phyloP scores from a whole-genome alignment of 2,329 filamentous ascomycete genomes.

The Alternaria arborescens region DNA sequence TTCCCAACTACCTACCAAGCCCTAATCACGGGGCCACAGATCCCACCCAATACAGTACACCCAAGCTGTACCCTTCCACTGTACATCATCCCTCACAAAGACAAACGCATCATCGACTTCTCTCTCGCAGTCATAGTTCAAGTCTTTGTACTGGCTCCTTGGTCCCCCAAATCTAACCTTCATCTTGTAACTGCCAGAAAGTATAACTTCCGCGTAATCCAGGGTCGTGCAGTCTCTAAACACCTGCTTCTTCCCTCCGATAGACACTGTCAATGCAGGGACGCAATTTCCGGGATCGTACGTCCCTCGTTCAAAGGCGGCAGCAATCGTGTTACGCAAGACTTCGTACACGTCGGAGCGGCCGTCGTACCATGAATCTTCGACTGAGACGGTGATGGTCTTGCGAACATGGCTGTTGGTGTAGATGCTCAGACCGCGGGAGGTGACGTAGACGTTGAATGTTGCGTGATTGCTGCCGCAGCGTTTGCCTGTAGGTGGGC shows the following conservation, averaged over 20 bases:
- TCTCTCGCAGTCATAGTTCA: not conserved
- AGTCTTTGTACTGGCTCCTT: not conserved
- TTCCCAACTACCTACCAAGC: not conserved
- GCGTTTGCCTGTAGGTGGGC: not conserved
- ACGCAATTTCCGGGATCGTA: not conserved
- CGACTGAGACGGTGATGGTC: not conserved
- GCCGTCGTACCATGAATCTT: not conserved
- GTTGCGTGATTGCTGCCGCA: not conserved
- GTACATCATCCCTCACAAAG: not conserved
- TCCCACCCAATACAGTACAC: not conserved
- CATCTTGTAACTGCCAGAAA: not conserved
- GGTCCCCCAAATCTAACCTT: not conserved
- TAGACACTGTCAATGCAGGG: not conserved
- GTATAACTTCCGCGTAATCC: not conserved
- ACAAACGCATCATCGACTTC: not conserved
- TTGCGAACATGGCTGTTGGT: not conserved
- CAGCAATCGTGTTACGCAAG: not conserved
- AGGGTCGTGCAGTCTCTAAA: not conserved
- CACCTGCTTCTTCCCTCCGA: not conserved
- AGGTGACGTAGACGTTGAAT: not conserved
- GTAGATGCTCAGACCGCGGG: not conserved
- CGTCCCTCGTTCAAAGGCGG: not conserved
- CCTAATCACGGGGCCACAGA: not conserved
- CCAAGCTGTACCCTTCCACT: not conserved
- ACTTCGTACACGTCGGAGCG: not conserved